Base-by-base conservation (phyloP, 108 stramenopile genomes). In the Halocafeteria seosinensis region DNA sequence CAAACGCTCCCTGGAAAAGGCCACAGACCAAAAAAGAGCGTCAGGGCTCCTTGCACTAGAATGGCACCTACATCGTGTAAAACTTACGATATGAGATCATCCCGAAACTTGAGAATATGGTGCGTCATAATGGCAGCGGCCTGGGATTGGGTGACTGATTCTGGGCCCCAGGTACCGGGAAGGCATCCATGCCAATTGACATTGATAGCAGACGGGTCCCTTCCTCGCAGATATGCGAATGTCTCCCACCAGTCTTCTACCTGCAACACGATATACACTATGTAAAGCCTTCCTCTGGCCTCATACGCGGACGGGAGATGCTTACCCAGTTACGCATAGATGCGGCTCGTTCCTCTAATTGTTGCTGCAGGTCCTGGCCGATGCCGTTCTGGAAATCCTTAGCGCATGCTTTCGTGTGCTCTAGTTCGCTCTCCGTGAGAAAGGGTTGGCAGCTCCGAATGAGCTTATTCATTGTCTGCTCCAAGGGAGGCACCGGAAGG, bases 401-500 rank as follows among this genome's bases (percentile, higher is more conserved):
- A 1, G 1, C 30, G 32, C 59, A 58, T 13, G 52, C n/a, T 8
- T 51, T 24, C 6, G 0, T 23, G 23, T 65, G 63, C 59, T 67
- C 31, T 1, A 6, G 23, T 42, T 61, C 29, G 21, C 33, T 25
- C 21, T 37, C 12, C 59, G 25, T 28, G 31, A 67, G 17, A 23
- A 29, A 63, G 0, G 59, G 59, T 60, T 37, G 6, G 17, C n/a
- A 58, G 25, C 38, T 38, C 25, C 29, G 5, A 28, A 67, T 17
- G 32, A 62, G 50, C 30, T 34, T 30, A 1, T 35, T 1, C 29
- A 65, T 37, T 26, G 66, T 67, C 4, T 8, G 21, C 61, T 67
- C 33, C 63, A 67, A 47, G 59, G 30, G 29, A 25, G 66, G 66
- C 6, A 67, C 27, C 13, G 66, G 66, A 3, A 67, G 66, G 0